Evolutionary conservation across 306 rosid species (phyloP), one percentile per base, ranked within the genome.

Genomic region (Aeschynomene evenia): DNA sequence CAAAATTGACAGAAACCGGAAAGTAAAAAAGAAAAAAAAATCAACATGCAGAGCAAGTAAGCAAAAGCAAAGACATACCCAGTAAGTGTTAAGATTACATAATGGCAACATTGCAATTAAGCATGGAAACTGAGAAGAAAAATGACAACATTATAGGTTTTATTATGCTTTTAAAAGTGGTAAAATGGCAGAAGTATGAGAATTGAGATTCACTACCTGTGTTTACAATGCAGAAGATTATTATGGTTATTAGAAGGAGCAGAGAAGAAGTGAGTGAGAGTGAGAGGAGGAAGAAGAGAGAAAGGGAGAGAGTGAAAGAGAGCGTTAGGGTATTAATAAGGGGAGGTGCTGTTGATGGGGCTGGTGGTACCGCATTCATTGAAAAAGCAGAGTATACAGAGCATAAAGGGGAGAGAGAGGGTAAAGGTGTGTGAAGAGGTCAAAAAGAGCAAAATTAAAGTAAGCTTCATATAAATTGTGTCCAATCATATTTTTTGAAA

Each of bases 331-430:
- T 72, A 73, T 82, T 77, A 69, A 82, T 63, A 70, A 34, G 69
- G 45, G 20, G 48, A 59, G 59, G 26, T 31, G n/a, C 53, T 0
- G 74, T 6, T 12, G 66, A 37, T 46, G 79, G 71, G 39, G 52
- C 19, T 9, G 66, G 39, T 70, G 72, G 71, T 76, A 79, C 48
- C 70, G 91, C 88, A 87, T 85, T 90, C 75, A 90, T 78, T 85
- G 86, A 84, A 65, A 81, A 76, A 73, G 84, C 80, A 72, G 83
- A 36, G 46, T 22, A 55, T 72, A 79, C 74, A 78, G 64, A 45
- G 33, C 65, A 24, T 52, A 53, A 20, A 81, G 73, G 19, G 45
- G 64, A 40, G 46, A 71, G 15, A 67, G 60, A 26, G 49, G 21
- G 5, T 46, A 5, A 37, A 54, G 36, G 63, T 39, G 6, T n/a